Percentiles rank a stretch among this genome's conserved stretches.
Conservation (phyloP, 2,329 filamentous ascomycete genomes). For the Chaetomium sp. region DNA sequence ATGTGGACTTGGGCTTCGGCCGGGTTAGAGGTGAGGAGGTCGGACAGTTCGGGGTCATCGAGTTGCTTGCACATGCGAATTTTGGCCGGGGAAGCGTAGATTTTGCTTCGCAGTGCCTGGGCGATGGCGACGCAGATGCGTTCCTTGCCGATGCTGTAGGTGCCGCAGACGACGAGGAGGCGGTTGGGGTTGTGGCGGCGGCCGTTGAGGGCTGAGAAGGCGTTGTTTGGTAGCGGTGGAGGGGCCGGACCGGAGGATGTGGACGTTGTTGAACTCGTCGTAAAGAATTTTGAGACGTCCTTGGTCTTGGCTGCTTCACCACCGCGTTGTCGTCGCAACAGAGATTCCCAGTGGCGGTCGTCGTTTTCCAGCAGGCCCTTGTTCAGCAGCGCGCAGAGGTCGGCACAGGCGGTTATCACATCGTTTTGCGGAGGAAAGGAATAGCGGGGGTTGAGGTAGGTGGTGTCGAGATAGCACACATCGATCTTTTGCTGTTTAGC, state of each 20-base stretch:
- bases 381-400: constrained; percentile 62
- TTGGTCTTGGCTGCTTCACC: constrained; percentile 33
- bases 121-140: constrained; percentile 91
- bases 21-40: constrained; percentile 72
- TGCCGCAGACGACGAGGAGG: constrained; percentile 86
- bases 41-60: constrained; percentile 74
- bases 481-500: constrained; percentile 80
- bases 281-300: constrained; percentile 49
- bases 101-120: constrained; percentile 75
- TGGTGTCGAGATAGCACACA: constrained; percentile 94
- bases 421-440: constrained; percentile 85
- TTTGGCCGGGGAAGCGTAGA: constrained; percentile 79
- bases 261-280: constrained; percentile 4
- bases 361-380: constrained; percentile 30
- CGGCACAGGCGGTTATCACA: constrained; percentile 80
- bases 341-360: constrained; percentile 41
- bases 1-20: constrained; percentile 91
- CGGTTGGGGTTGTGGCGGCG: constrained; percentile 45
- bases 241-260: constrained; percentile 13
- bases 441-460: constrained; percentile 92
- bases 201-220: constrained; percentile 23
- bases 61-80: constrained; percentile 78
- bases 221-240: constrained; percentile 17
- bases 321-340: constrained; percentile 31
- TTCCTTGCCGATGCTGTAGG: constrained; percentile 97